Conservation (phyloP, 1,284 basidiomycete species). For the Pseudozyma hubeiensis region DNA sequence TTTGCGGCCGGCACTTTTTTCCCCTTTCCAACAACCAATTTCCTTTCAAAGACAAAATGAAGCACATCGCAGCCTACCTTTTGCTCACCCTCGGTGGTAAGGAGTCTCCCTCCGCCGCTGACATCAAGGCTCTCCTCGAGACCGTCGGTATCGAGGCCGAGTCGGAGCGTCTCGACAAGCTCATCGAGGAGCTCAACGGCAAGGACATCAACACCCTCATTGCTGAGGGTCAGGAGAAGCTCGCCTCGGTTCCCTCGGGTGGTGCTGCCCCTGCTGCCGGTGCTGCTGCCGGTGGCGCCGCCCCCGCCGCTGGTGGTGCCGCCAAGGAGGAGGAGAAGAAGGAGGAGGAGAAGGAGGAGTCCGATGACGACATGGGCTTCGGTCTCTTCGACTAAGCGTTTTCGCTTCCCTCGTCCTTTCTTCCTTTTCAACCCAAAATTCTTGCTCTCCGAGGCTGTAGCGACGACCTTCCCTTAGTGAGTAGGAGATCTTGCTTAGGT, state of each 20-base stretch:
- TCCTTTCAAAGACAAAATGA: conserved; percentile 51
- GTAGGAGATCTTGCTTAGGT: no score
- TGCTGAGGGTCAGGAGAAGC: conserved; percentile 89
- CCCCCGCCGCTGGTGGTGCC: conserved; percentile 76
- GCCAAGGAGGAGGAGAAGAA: conserved; percentile 74
- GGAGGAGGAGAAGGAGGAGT: conserved; percentile 69
- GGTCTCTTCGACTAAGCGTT: conserved; percentile 66
- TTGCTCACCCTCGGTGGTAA: conserved; percentile 97
- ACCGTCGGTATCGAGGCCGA: conserved; percentile 90
- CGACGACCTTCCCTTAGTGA: no score
- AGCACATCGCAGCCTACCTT: conserved; percentile 76
- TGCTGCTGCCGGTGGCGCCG: conserved; percentile 74
- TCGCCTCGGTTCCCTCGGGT: conserved; percentile 81
- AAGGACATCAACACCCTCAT: conserved; percentile 91
- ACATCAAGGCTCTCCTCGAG: conserved; percentile 88
- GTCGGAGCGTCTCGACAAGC: conserved; percentile 81
- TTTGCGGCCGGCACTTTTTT: conserved; percentile 63
- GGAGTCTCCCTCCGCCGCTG: conserved; percentile 82
- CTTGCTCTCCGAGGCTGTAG: no score
- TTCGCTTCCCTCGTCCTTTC: conserved; percentile 1
- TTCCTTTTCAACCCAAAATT: conserved; percentile 3
- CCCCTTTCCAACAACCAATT: conserved; percentile 7
- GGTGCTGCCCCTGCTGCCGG: conserved; percentile 66
- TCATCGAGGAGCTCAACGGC: conserved; percentile 91
- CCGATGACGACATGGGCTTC: conserved; percentile 68